Evolutionary conservation across 1,284 basidiomycete genomes (phyloP).

Genomic region (Pascua guehoae): DNA sequence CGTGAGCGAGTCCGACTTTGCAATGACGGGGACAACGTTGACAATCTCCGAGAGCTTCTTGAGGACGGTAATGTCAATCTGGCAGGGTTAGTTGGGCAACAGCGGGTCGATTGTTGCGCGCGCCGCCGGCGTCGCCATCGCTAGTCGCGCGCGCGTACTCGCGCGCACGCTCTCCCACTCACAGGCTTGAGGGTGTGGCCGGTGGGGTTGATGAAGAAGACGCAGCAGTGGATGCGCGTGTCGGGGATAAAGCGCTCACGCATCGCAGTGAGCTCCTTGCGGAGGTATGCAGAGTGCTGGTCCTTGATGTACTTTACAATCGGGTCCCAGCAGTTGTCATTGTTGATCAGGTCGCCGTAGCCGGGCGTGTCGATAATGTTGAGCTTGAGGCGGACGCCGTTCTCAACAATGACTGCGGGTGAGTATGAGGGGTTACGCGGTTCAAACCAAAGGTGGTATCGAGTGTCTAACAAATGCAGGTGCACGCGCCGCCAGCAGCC

Average conservation of each 20-base stretch:
- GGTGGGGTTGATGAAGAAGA: slow-evolving; percentile 98
- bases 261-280: slow-evolving; percentile 98
- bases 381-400: slow-evolving; percentile 87
- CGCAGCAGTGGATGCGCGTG: slow-evolving; percentile 95
- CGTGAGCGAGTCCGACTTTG: slow-evolving; percentile 94
- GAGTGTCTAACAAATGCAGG: neutral
- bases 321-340: slow-evolving; percentile 99
- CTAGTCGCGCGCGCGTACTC: too few species aligned
- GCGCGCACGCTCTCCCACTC: slow-evolving; percentile 12
- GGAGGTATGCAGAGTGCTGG: slow-evolving; percentile 96
- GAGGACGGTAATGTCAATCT: slow-evolving; percentile 95
- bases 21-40: slow-evolving; percentile 97
- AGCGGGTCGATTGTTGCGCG: too few species aligned
- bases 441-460: neutral
- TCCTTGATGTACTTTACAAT: slow-evolving; percentile 91
- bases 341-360: slow-evolving; percentile 98
- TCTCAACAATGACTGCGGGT: slow-evolving; percentile 82
- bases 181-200: slow-evolving; percentile 81
- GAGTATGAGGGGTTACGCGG: neutral
- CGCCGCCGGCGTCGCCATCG: too few species aligned
- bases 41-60: slow-evolving; percentile 98
- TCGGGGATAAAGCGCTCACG: slow-evolving; percentile 97
- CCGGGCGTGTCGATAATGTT: slow-evolving; percentile 99
- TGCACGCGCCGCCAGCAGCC: neutral
- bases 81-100: slow-evolving; percentile 2